Percentiles rank a stretch among this genome's conserved stretches.
phyloP scores from a whole-genome alignment of 1,139 yeast genomes.

The Hansenula sp. region DNA sequence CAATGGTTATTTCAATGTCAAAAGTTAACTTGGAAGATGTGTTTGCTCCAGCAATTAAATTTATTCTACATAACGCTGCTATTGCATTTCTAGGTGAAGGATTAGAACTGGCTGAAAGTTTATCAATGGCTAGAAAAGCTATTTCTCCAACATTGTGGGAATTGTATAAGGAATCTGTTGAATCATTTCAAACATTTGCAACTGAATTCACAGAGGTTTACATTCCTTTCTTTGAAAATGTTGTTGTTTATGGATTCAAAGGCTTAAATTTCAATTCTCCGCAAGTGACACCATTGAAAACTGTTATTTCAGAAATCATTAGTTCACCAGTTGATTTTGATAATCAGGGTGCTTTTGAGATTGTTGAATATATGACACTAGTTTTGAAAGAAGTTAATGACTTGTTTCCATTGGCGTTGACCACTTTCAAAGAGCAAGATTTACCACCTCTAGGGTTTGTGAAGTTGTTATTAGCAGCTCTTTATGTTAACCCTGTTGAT shows the following conservation, averaged over 20 bases:
- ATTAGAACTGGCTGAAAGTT: conserved; percentile 60
- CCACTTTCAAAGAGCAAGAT: conserved; percentile 15
- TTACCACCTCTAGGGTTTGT: conserved; percentile 38
- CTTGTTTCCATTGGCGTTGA: conserved; percentile 10
- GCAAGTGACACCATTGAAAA: conserved; percentile 31
- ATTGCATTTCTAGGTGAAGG: conserved; percentile 77
- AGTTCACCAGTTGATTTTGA: conserved; percentile 20
- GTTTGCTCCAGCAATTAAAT: conserved; percentile 68
- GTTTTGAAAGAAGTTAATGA: conserved; percentile 15
- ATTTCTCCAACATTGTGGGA: conserved; percentile 31
- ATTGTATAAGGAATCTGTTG: conserved; percentile 30
- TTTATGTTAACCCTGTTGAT: conserved; percentile 58
- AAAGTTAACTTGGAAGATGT: conserved; percentile 71
- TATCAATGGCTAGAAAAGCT: conserved; percentile 21
- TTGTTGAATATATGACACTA: conserved; percentile 20
- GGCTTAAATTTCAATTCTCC: conserved; percentile 31
- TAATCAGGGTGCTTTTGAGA: conserved; percentile 18
- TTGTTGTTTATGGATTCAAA: conserved; percentile 64
- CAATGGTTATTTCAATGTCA: conserved; percentile 80
- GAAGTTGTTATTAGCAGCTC: conserved; percentile 61
- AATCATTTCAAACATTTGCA: conserved; percentile 51
- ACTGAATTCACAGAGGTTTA: conserved; percentile 26
- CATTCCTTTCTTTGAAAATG: conserved; percentile 71
- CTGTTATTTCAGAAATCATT: conserved; percentile 24
- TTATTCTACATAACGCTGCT: conserved; percentile 61